phyloP scores from a whole-genome alignment of 2,329 filamentous ascomycete species.

The Apiospora pterosperma region DNA sequence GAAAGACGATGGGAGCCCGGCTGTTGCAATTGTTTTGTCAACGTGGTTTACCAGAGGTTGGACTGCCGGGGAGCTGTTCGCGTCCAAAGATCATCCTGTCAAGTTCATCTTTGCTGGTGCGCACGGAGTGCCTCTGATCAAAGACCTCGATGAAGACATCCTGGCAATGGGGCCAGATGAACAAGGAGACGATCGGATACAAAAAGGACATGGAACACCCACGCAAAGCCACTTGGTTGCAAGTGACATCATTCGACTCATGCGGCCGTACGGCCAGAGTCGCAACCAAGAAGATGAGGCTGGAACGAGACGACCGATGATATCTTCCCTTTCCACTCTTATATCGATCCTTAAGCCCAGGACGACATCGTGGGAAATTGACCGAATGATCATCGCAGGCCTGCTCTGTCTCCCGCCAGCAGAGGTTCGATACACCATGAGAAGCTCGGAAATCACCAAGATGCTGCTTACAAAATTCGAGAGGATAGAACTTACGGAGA shows the following conservation, averaged over 20 bases:
- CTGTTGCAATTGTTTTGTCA: constrained; percentile 5
- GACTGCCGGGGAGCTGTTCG: constrained; percentile 7
- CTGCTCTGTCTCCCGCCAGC: constrained; percentile 4
- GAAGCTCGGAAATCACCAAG: constrained; percentile 5
- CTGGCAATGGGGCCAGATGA: too few relatives aligned
- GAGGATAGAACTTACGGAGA: not conserved
- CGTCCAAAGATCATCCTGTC: constrained; percentile 5
- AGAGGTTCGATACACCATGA: not conserved
- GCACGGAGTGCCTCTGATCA: not conserved
- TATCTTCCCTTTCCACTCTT: not conserved
- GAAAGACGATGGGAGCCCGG: constrained; percentile 6
- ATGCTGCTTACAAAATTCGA: not conserved
- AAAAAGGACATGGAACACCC: too few relatives aligned
- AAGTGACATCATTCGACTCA: too few relatives aligned
- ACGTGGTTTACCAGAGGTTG: constrained; percentile 7
- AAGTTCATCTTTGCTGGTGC: constrained; percentile 6
- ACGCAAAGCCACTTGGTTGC: too few relatives aligned
- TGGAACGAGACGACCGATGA: too few relatives aligned
- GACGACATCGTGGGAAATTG: constrained; percentile 6
- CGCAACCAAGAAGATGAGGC: too few relatives aligned
- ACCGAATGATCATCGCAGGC: constrained; percentile 6
- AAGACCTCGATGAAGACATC: too few relatives aligned
- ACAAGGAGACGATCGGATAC: too few relatives aligned
- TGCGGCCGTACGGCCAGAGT: too few relatives aligned
- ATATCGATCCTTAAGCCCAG: not conserved